Percentiles rank a stretch among this genome's conserved stretches.
phyloP scores from a whole-genome alignment of 768 basidiomycete species.

The Cyathus striatus region DNA sequence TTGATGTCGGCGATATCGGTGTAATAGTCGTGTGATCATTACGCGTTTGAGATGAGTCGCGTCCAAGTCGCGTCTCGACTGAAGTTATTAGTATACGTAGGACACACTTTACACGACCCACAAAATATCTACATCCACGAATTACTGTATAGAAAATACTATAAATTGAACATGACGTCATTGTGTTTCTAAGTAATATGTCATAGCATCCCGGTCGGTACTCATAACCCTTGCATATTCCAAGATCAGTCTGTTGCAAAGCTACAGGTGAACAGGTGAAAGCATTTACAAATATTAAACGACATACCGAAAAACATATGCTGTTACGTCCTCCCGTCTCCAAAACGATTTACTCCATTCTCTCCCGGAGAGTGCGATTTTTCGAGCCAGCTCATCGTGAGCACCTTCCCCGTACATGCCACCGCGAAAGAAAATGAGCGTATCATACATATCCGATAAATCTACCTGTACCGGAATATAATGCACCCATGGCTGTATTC shows the following conservation, averaged over 20 bases:
- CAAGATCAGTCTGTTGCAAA: slow-evolving; percentile 15
- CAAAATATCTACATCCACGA: no score
- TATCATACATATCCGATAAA: slow-evolving; percentile 64
- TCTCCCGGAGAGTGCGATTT: slow-evolving; percentile 34
- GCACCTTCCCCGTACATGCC: slow-evolving; percentile 49
- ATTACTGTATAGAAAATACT: no score
- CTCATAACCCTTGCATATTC: slow-evolving; percentile 24
- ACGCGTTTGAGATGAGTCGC: no score
- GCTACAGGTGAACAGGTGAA: no score
- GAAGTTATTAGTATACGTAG: no score
- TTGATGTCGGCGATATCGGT: no score
- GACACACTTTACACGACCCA: no score
- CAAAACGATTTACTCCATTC: slow-evolving; percentile 36
- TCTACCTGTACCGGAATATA: slow-evolving; percentile 68
- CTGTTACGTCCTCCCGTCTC: slow-evolving; percentile 43
- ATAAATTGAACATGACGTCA: no score
- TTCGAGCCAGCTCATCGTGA: slow-evolving; percentile 53
- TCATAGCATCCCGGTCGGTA: slow-evolving; percentile 19
- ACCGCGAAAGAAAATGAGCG: slow-evolving; percentile 70
- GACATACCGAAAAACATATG: slow-evolving; percentile 40
- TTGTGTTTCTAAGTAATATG: slow-evolving; percentile 8
- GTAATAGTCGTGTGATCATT: no score
- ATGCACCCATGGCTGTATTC: slow-evolving; percentile 66
- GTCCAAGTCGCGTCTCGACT: no score
- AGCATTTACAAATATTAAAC: background rate